These are phyloP conservation scores for Pythium monospermum DNA, from an alignment of 352 stramenopile species.

Conservation along the genomic window DNA sequence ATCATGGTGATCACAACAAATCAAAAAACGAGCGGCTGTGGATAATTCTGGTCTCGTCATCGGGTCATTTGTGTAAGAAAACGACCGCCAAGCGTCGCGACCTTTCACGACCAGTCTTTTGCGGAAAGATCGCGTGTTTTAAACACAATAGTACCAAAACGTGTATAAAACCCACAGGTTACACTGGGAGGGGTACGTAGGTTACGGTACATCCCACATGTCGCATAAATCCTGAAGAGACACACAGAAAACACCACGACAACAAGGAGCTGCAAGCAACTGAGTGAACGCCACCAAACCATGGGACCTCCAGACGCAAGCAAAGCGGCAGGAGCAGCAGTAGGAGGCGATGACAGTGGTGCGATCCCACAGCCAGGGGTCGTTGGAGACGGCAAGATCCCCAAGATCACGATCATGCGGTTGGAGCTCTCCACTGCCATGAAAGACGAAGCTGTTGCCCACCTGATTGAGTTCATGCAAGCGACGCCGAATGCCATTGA, in stretches of 20 bases:
- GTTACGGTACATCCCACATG: background rate
- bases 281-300: too few relatives aligned
- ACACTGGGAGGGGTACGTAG: too few relatives aligned
- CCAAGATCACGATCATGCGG: slow-evolving; percentile 61
- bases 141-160: background rate
- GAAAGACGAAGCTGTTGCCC: slow-evolving; percentile 64
- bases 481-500: slow-evolving; percentile 48
- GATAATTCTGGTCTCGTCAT: background rate
- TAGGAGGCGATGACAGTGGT: slow-evolving; percentile 6
- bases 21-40: background rate
- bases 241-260: background rate
- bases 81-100: slow-evolving; percentile 15
- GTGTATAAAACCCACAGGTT: background rate
- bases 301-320: slow-evolving; percentile 51
- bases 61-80: too few relatives aligned
- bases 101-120: background rate
- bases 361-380: slow-evolving; percentile 13
- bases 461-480: slow-evolving; percentile 35
- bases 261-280: too few relatives aligned
- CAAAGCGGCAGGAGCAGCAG: slow-evolving; percentile 29
- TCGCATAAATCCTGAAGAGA: background rate
- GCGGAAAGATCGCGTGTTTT: slow-evolving; percentile 12
- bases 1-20: too few relatives aligned
- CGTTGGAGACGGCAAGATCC: slow-evolving; percentile 26
- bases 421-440: slow-evolving; percentile 61